phyloP scores from a whole-genome alignment of 805 yeast species.

The Myxozyma mucilagina region DNA sequence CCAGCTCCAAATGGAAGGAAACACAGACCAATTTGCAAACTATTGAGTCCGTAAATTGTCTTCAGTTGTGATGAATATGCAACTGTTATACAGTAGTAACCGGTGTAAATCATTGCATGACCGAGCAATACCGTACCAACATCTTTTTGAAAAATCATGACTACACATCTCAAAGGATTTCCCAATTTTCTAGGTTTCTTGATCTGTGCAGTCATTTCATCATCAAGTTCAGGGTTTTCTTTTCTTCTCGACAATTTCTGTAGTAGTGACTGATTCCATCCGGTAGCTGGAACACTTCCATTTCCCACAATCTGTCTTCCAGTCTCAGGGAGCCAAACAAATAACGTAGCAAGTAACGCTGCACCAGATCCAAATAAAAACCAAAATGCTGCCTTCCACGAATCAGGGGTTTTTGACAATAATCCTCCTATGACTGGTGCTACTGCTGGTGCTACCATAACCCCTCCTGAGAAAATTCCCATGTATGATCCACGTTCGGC shows the following conservation, averaged over 20 bases:
- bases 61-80: slow-evolving; percentile 59
- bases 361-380: slow-evolving; percentile 69
- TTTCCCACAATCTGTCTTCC: slow-evolving; percentile 63
- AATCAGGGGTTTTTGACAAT: slow-evolving; percentile 60
- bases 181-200: slow-evolving; percentile 2
- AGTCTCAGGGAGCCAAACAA: slow-evolving; percentile 74
- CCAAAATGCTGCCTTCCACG: slow-evolving; percentile 92
- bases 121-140: slow-evolving; percentile 55
- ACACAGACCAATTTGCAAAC: slow-evolving; percentile 64
- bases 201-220: neutral
- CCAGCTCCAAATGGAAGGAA: slow-evolving; percentile 75
- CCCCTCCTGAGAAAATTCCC: slow-evolving; percentile 80
- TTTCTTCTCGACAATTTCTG: slow-evolving; percentile 5
- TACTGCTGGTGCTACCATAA: slow-evolving; percentile 72
- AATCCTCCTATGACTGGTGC: slow-evolving; percentile 69
- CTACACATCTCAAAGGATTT: slow-evolving; percentile 36
- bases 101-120: slow-evolving; percentile 61
- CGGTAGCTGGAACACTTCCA: slow-evolving; percentile 64
- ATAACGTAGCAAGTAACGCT: slow-evolving; percentile 49
- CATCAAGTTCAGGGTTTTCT: neutral
- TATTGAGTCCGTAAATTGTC: slow-evolving; percentile 51
- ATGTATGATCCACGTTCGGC: slow-evolving; percentile 74
- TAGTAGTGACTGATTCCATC: slow-evolving; percentile 19
- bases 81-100: slow-evolving; percentile 71
- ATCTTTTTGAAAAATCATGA: slow-evolving; percentile 47